Evolutionary conservation across 768 basidiomycete species (phyloP), one percentile per base, ranked within the genome.

Genomic region (Baorangia bicolor): DNA sequence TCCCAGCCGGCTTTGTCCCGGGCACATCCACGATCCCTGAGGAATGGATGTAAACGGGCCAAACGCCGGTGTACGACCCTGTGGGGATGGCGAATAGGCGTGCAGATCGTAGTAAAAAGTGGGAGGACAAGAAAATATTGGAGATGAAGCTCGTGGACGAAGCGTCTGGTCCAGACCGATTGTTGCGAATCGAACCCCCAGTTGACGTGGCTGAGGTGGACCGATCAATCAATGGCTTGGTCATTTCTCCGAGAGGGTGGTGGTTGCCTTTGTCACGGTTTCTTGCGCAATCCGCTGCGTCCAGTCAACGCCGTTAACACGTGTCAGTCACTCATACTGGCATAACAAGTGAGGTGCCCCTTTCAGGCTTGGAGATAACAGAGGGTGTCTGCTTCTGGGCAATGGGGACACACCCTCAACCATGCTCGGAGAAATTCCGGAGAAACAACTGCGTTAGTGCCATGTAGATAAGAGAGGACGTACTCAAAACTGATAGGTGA

Each of bases 81-180:
- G 75, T 78, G 18, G 77, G 73, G 58, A 87, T 87, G 81, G 73
- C 81, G 23, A 92, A 92, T 0, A 80, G 86, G 84, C 11, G 78
- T 96, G 47, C 94, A 97, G 70, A 66, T 97, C 30, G 85, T 88
- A 1, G 90, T 2, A 82, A 73, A 69, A 80, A 76, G 62, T 92
- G 88, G 87, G 88, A 91, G 59, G 92, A 94, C 40, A 92, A 94
- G 74, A 91, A 90, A 67, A 82, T 92, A 5, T 58, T 96, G 35
- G 82, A 71, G 74, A 95, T 94, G 93, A 73, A 75, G 42, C 75
- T 94, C 6, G 75, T 95, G 7, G 90, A 94, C 57, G 68, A 73
- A 6, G 86, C 84, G 4, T n/a, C n/a, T n/a, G n/a, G n/a, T n/a
- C n/a, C n/a, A n/a, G 13, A 23, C 13, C 21, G 14, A 4, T 39